Conservation (phyloP, 106 monocot species). For the Agapanthus africanus region DNA sequence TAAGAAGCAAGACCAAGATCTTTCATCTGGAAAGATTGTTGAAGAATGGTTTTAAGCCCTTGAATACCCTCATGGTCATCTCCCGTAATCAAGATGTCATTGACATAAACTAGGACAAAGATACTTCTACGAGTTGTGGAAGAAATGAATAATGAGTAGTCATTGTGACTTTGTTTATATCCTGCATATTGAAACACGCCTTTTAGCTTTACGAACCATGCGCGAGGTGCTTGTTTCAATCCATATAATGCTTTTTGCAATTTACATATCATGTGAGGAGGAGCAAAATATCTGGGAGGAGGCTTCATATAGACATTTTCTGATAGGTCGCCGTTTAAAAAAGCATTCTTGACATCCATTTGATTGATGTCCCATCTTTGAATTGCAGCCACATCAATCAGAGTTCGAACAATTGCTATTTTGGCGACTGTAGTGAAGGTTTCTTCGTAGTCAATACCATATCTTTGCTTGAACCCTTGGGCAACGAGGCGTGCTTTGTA, state of each 20-base stretch:
- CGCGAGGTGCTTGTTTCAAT: slow-evolving; percentile 18
- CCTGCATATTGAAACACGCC: no score
- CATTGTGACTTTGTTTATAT: no score
- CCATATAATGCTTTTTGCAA: slow-evolving; percentile 21
- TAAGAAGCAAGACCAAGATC: no score
- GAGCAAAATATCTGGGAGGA: slow-evolving; percentile 4
- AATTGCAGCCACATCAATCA: slow-evolving; percentile 10
- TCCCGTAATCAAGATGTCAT: slow-evolving; percentile 24
- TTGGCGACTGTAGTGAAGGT: slow-evolving; percentile 25
- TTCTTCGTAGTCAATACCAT: slow-evolving; percentile 29
- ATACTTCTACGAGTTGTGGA: background rate
- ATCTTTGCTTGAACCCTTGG: slow-evolving; percentile 16
- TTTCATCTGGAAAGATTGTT: no score
- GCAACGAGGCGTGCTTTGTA: slow-evolving; percentile 25
- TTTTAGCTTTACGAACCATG: no score
- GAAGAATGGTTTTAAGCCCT: no score
- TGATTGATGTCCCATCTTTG: slow-evolving; percentile 14
- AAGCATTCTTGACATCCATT: slow-evolving; percentile 27
- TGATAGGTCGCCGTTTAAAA: slow-evolving; percentile 21
- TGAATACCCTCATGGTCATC: slow-evolving; percentile 11
- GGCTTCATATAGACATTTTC: slow-evolving; percentile 19
- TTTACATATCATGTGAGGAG: slow-evolving; percentile 1
- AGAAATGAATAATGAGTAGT: no score
- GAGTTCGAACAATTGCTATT: slow-evolving; percentile 14
- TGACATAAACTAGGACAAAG: slow-evolving; percentile 20